Percentiles rank a stretch among this genome's conserved stretches.
Conservation (phyloP, 805 yeast genomes). For the Candida sithepensis region DNA sequence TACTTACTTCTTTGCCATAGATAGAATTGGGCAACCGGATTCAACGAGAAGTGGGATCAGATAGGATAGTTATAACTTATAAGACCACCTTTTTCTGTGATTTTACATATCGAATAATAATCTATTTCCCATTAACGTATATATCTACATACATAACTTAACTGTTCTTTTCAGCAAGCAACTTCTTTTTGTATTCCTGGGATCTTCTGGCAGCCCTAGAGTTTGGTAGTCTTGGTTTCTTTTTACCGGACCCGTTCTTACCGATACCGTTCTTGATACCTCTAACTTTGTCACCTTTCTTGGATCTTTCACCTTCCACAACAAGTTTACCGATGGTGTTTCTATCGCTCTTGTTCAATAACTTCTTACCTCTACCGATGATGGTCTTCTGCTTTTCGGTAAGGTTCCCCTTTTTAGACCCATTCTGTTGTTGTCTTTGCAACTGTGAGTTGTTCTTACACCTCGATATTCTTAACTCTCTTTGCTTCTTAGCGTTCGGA, state of each 20-base stretch:
- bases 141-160: background rate
- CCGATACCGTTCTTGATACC: conserved; percentile 59
- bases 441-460: conserved; percentile 42
- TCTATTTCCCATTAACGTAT: too few species aligned
- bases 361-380: conserved; percentile 73
- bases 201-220: conserved; percentile 49
- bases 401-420: conserved; percentile 1
- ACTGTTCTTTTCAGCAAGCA: background rate
- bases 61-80: too few species aligned
- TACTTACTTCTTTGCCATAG: too few species aligned
- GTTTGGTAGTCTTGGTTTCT: conserved; percentile 58
- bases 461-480: conserved; percentile 76
- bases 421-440: conserved; percentile 24
- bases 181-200: conserved; percentile 29
- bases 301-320: conserved; percentile 77
- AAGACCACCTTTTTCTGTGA: too few species aligned
- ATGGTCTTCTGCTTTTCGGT: conserved; percentile 69
- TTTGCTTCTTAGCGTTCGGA: conserved; percentile 31
- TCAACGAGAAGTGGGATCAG: too few species aligned
- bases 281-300: conserved; percentile 56
- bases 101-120: too few species aligned
- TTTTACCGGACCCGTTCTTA: conserved; percentile 32
- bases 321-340: conserved; percentile 57
- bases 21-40: too few species aligned
- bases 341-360: conserved; percentile 78